Percentiles rank a stretch among this genome's conserved stretches.
Evolutionary conservation across 768 basidiomycete genomes (phyloP).

Genomic region (Boletus subparvulus): DNA sequence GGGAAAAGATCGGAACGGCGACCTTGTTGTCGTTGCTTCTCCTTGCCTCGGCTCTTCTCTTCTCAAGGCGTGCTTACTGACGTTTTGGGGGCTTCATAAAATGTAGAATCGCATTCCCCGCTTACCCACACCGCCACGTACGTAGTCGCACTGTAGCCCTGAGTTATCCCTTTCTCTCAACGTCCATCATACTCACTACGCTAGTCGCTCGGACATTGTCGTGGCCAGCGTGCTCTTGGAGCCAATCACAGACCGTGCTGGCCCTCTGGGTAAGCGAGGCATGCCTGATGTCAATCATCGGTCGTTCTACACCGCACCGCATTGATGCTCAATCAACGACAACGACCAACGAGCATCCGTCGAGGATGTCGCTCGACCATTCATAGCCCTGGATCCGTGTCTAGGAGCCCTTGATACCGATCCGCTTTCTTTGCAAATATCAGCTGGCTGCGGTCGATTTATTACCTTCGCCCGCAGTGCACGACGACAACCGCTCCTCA

Average conservation of each 20-base stretch:
- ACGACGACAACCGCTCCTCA: background rate
- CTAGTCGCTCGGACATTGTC: slow-evolving; percentile 9
- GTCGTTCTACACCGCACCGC: background rate
- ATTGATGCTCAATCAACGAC: slow-evolving; percentile 1
- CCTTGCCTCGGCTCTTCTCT: background rate
- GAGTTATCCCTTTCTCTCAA: background rate
- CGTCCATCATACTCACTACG: background rate
- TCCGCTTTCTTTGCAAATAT: background rate
- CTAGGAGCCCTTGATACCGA: background rate
- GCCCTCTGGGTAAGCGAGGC: background rate
- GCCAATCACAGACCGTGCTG: slow-evolving; percentile 8
- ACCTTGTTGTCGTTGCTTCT: slow-evolving; percentile 13
- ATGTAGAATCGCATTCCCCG: slow-evolving; percentile 7
- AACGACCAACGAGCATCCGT: background rate
- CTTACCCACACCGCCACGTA: slow-evolving; percentile 2
- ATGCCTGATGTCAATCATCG: slow-evolving; percentile 2
- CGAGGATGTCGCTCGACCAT: background rate
- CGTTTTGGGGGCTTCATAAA: slow-evolving; percentile 10
- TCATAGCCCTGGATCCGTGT: background rate
- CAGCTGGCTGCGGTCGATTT: background rate
- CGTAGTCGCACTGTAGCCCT: slow-evolving; percentile 13
- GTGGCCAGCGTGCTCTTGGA: slow-evolving; percentile 11
- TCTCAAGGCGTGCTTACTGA: slow-evolving; percentile 14
- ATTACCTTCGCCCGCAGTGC: background rate
- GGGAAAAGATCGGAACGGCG: slow-evolving; percentile 17